Conservation (phyloP, 1,139 yeast genomes). For the Geotrichum europaeum region DNA sequence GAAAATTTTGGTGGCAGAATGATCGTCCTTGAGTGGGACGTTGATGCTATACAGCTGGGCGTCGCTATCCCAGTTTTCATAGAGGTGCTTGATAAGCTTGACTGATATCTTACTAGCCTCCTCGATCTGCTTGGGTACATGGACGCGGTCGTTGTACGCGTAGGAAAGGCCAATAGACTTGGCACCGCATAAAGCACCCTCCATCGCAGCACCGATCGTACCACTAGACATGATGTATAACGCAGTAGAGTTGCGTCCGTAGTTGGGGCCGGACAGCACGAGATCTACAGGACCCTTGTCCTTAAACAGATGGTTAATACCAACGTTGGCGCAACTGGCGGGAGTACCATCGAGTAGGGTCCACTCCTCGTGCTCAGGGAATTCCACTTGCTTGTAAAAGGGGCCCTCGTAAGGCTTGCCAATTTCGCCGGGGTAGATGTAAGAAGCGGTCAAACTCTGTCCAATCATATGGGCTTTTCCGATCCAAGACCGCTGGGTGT, state of each 20-base stretch:
- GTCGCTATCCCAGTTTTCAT: conserved; percentile 47
- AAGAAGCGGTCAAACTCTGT: conserved; percentile 59
- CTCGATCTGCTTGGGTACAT: conserved; percentile 48
- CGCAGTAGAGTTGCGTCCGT: conserved; percentile 89
- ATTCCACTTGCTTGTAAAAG: conserved; percentile 38
- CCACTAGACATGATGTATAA: conserved; percentile 87
- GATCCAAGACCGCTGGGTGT: conserved; percentile 72
- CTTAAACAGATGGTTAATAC: conserved; percentile 62
- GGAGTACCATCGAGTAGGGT: conserved; percentile 85
- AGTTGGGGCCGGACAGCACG: conserved; percentile 91
- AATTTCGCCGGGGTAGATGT: conserved; percentile 37
- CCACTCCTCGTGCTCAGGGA: conserved; percentile 66
- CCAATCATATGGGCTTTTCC: conserved; percentile 97
- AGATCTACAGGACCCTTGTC: conserved; percentile 64
- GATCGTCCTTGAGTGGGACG: conserved; percentile 58
- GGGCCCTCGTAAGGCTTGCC: conserved; percentile 66
- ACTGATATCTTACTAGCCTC: conserved; percentile 69
- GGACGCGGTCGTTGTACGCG: conserved; percentile 57
- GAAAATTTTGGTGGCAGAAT: conserved; percentile 52
- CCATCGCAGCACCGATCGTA: conserved; percentile 98
- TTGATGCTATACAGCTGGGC: conserved; percentile 79
- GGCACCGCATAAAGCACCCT: conserved; percentile 74
- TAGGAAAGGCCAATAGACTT: conserved; percentile 76
- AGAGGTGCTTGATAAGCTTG: conserved; percentile 53
- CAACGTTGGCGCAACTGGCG: conserved; percentile 91